Conservation (phyloP, 1,139 yeast species). For the Pichia sp. region DNA sequence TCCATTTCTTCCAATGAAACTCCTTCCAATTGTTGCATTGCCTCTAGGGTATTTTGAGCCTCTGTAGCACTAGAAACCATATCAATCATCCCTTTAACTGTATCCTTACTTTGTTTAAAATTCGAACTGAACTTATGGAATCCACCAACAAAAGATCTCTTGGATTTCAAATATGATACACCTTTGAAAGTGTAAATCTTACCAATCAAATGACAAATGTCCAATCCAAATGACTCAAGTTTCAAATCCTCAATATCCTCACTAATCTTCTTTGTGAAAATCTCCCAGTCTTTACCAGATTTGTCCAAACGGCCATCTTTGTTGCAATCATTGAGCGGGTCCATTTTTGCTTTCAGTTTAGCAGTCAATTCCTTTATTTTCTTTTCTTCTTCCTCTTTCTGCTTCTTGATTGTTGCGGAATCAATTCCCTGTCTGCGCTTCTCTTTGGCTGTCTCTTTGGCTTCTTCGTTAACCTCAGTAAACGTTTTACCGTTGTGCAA, state of each 20-base stretch:
- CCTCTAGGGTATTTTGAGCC: slow-evolving; percentile 85
- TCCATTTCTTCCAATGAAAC: slow-evolving; percentile 42
- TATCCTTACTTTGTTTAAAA: slow-evolving; percentile 80
- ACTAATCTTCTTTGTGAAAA: slow-evolving; percentile 33
- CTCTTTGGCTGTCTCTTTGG: slow-evolving; percentile 25
- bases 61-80: slow-evolving; percentile 83
- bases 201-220: slow-evolving; percentile 77
- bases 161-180: slow-evolving; percentile 50
- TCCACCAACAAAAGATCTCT: slow-evolving; percentile 79
- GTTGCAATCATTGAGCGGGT: slow-evolving; percentile 30
- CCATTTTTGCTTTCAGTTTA: slow-evolving; percentile 38
- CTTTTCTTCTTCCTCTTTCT: slow-evolving; percentile 43
- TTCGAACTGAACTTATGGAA: slow-evolving; percentile 63
- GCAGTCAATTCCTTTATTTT: slow-evolving; percentile 46
- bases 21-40: slow-evolving; percentile 56
- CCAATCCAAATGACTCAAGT: slow-evolving; percentile 91
- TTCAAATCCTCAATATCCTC: slow-evolving; percentile 71
- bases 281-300: slow-evolving; percentile 25
- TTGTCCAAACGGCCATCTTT: slow-evolving; percentile 22
- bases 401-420: slow-evolving; percentile 43
- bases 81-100: slow-evolving; percentile 78
- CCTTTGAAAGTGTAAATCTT: slow-evolving; percentile 66
- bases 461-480: slow-evolving; percentile 10
- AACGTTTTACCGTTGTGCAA: slow-evolving; percentile 9
- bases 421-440: slow-evolving; percentile 43